Percentiles rank a stretch among this genome's conserved stretches.
Evolutionary conservation across 306 rosid genomes (phyloP).

Genomic region (Mucuna pruriens): DNA sequence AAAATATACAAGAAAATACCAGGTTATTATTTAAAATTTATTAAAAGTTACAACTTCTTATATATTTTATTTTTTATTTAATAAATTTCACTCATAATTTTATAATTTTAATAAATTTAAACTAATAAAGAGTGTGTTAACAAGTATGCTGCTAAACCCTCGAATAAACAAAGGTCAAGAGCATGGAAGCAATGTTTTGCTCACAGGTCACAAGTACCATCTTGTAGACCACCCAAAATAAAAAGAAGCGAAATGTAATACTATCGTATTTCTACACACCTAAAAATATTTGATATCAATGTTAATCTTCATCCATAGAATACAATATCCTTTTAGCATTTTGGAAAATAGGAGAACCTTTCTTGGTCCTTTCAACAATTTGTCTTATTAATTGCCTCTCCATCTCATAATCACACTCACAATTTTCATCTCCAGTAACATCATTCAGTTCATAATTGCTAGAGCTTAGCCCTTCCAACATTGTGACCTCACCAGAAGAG

Average conservation of each 20-base stretch:
- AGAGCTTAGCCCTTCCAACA: slow-evolving; percentile 42
- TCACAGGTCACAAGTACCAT: not conserved
- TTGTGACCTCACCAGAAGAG: slow-evolving; percentile 25
- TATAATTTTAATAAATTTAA: no score
- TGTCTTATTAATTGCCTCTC: slow-evolving; percentile 75
- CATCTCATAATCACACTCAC: slow-evolving; percentile 61
- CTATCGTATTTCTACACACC: not conserved
- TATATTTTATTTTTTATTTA: no score
- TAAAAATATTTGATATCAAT: slow-evolving; percentile 29
- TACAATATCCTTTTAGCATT: slow-evolving; percentile 68
- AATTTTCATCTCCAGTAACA: slow-evolving; percentile 47
- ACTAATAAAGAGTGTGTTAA: no score
- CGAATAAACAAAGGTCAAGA: no score
- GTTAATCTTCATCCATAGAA: slow-evolving; percentile 53
- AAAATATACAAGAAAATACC: no score
- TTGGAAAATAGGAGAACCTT: slow-evolving; percentile 70
- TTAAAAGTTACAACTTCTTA: no score
- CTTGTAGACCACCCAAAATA: not conserved
- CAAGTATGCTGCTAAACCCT: no score
- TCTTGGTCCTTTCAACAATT: slow-evolving; percentile 80
- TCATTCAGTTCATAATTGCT: slow-evolving; percentile 40
- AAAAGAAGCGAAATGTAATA: not conserved
- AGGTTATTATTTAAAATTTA: no score
- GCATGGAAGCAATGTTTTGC: not conserved
- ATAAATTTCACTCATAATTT: no score